Percentiles rank a stretch among this genome's conserved stretches.
phyloP scores from a whole-genome alignment of 2,329 filamentous ascomycete genomes.

The Colletotrichum orbiculare region DNA sequence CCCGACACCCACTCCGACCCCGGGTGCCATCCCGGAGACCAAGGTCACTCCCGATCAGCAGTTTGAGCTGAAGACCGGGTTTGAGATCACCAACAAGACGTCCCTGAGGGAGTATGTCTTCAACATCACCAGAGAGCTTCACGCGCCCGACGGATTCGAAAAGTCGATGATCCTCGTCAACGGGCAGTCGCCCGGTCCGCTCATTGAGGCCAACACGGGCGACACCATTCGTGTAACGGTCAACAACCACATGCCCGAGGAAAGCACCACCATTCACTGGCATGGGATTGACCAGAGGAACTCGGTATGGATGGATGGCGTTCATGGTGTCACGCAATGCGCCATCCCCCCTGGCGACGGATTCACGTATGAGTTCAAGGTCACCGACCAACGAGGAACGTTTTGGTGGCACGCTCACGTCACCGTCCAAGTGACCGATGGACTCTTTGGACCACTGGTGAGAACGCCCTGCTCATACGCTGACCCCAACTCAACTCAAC shows the following conservation, averaged over 20 bases:
- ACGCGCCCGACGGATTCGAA: slow-evolving; percentile 67
- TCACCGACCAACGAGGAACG: slow-evolving; percentile 67
- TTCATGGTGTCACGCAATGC: slow-evolving; percentile 70
- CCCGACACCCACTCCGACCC: not conserved
- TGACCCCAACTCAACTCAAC: too few species aligned
- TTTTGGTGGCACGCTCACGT: slow-evolving; percentile 73
- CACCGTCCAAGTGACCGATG: slow-evolving; percentile 31
- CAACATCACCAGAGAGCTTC: slow-evolving; percentile 59
- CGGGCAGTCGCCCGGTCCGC: slow-evolving; percentile 73
- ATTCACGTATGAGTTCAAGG: slow-evolving; percentile 67
- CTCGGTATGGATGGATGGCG: slow-evolving; percentile 74
- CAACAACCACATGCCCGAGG: slow-evolving; percentile 49
- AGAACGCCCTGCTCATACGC: not conserved
- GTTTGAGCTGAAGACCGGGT: slow-evolving; percentile 26
- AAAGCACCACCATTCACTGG: slow-evolving; percentile 71
- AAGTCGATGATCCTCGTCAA: slow-evolving; percentile 69
- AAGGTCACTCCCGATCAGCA: slow-evolving; percentile 26
- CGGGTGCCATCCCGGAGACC: slow-evolving; percentile 2
- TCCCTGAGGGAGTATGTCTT: slow-evolving; percentile 63
- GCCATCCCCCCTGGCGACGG: slow-evolving; percentile 65
- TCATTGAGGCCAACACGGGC: slow-evolving; percentile 61
- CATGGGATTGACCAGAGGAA: slow-evolving; percentile 75
- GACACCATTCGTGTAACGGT: slow-evolving; percentile 55
- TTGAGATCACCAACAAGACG: slow-evolving; percentile 16
- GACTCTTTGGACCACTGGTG: slow-evolving; percentile 37